phyloP scores from a whole-genome alignment of 129 eudicot species.

The Flaveria ramosissima region DNA sequence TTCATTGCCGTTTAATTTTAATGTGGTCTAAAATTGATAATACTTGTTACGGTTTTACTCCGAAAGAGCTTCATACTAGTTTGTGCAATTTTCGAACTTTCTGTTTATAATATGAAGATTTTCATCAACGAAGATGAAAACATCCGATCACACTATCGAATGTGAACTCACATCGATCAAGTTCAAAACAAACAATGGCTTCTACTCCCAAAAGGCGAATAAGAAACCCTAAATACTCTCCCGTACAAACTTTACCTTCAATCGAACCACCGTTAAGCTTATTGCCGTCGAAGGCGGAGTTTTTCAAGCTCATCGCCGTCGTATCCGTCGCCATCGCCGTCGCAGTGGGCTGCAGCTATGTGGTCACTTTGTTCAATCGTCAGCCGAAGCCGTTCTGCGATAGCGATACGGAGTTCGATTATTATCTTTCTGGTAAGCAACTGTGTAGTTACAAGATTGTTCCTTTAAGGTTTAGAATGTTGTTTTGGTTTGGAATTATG shows the following conservation, averaged over 20 bases:
- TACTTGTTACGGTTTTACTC: no score
- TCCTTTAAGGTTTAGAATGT: slow-evolving; percentile 1
- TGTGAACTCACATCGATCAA: slow-evolving; percentile 12
- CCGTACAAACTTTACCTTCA: slow-evolving; percentile 25
- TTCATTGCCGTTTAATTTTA: no score
- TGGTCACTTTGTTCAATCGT: slow-evolving; percentile 31
- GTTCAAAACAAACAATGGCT: slow-evolving; percentile 35
- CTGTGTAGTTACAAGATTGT: not conserved
- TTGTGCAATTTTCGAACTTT: no score
- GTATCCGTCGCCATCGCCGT: slow-evolving; percentile 63
- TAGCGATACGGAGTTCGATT: slow-evolving; percentile 37
- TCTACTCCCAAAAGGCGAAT: slow-evolving; percentile 42
- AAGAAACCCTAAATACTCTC: slow-evolving; percentile 33
- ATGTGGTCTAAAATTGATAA: no score
- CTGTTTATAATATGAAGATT: no score
- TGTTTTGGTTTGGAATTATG: not conserved
- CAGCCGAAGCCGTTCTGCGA: slow-evolving; percentile 67
- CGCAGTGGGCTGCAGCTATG: slow-evolving; percentile 49
- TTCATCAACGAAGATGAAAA: no score
- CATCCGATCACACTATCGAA: not conserved
- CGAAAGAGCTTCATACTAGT: no score
- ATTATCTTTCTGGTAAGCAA: slow-evolving; percentile 47
- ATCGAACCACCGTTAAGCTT: slow-evolving; percentile 50
- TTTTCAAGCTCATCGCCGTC: slow-evolving; percentile 55
- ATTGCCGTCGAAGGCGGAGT: slow-evolving; percentile 63